These are phyloP conservation scores for Piromyces finnis DNA, from an alignment of 192 early-diverging fungal species.

Conservation along the genomic window DNA sequence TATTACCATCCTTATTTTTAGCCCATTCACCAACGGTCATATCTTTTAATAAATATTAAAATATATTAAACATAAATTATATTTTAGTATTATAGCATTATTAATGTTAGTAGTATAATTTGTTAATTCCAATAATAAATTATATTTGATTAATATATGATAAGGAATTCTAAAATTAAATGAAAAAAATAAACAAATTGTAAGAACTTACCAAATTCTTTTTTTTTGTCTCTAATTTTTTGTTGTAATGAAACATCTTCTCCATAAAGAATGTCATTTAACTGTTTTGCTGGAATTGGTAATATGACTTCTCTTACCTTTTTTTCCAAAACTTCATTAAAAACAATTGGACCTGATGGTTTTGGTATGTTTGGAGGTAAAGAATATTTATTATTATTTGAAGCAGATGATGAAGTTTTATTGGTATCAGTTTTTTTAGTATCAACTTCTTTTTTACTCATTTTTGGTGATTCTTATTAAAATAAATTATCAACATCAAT, in stretches of 20 bases:
- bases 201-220: background rate
- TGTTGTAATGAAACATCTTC: background rate
- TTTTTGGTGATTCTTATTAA: background rate
- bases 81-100: too few species aligned
- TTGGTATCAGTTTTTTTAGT: background rate
- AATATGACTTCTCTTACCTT: background rate
- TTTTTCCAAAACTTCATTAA: background rate
- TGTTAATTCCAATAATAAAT: too few species aligned
- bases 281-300: background rate
- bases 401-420: background rate
- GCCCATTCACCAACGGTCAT: too few species aligned
- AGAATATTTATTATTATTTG: background rate
- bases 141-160: too few species aligned
- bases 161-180: too few species aligned
- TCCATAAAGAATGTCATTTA: background rate
- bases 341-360: background rate
- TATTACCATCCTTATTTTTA: too few species aligned
- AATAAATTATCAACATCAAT: too few species aligned
- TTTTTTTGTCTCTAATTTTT: background rate
- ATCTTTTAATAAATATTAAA: too few species aligned
- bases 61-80: too few species aligned
- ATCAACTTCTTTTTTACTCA: background rate
- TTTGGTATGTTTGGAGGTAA: background rate
- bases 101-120: too few species aligned
- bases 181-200: too few species aligned